Base-by-base conservation (phyloP, 129 eudicot genomes). In the Centaurea solstitialis region DNA sequence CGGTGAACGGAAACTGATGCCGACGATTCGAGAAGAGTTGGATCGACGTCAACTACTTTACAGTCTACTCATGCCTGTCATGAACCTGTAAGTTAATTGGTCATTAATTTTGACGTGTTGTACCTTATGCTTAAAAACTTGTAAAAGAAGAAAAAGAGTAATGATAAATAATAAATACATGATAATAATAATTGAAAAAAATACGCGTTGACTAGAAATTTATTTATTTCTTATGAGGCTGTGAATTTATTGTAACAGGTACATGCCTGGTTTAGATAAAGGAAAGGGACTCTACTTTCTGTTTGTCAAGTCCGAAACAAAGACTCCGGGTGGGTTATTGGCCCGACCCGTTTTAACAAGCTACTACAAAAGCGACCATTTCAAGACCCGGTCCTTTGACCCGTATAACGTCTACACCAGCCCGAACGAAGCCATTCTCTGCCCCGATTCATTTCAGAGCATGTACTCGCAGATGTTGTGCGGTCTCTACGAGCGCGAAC, bases 51-150 rank as follows among this genome's bases (percentile, higher is more conserved):
- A 94, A 76, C 80, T 88, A 17, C 89, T 94, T 26, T 94, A 94
- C 91, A 94, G 98, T 75, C 97, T 94, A 81, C 97, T 94, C 72
- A 90, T 88, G 97, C 97, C 98, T 71, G 98, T 94, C 62, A 94
- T 94, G 98, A 94, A 94, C 84, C 86, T 94, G 97, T 94, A 86
- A 90, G 98, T 87, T 26, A 26, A 26, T 26, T 45, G 4, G 12
- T 73, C 5, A 61, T 11, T 38, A 7, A 68, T 9, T 47, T 21
- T 30, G 3, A 26, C 0, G n/a, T 39, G 30, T 61, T 40, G 73
- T 72, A 38, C 47, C 18, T 9, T 43, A 0, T 5, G 15, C 12
- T 20, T 41, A 5, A n/a, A 17, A 26, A 24, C 21, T 30, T 26
- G 33, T 64, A 50, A 57, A 35, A 20, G 7, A 8, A 10, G 3